A percentile compares a stretch with the other conserved stretches of the same genome.
These are phyloP conservation scores for Podospora sp. DNA, from an alignment of 495 filamentous ascomycete species.

Conservation along the genomic window DNA sequence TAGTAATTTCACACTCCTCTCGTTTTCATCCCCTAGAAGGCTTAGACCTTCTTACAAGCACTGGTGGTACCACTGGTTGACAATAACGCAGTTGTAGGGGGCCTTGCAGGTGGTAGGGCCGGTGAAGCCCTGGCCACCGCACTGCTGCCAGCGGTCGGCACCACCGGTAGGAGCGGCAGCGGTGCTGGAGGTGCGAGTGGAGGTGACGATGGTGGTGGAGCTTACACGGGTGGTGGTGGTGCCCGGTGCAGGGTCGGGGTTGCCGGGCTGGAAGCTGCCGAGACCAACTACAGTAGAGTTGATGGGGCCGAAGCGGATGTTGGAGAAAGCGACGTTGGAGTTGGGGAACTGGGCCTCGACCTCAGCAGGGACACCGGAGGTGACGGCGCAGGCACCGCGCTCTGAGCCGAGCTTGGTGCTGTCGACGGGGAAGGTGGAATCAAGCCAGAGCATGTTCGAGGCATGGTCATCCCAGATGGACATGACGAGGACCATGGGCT, in stretches of 20 bases:
- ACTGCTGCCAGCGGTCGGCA: slow-evolving; percentile 41
- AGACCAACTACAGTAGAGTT: slow-evolving; percentile 58
- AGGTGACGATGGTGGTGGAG: slow-evolving; percentile 19
- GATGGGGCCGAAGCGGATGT: slow-evolving; percentile 73
- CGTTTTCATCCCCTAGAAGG: background rate
- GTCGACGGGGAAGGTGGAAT: slow-evolving; percentile 68
- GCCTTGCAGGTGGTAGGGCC: slow-evolving; percentile 47
- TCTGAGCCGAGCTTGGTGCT: slow-evolving; percentile 57
- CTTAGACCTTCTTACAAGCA: slow-evolving; percentile 37
- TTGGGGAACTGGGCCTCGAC: slow-evolving; percentile 59
- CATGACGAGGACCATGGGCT: slow-evolving; percentile 72
- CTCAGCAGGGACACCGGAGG: slow-evolving; percentile 61
- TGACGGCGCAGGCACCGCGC: slow-evolving; percentile 68
- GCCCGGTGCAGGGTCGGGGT: slow-evolving; percentile 15
- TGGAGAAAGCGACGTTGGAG: slow-evolving; percentile 59
- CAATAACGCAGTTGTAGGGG: slow-evolving; percentile 34
- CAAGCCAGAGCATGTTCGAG: slow-evolving; percentile 80
- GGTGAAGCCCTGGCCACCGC: slow-evolving; percentile 50
- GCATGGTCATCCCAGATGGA: slow-evolving; percentile 75
- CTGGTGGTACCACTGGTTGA: slow-evolving; percentile 46
- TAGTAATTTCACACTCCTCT: slow-evolving; percentile 4
- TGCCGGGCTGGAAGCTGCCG: slow-evolving; percentile 15
- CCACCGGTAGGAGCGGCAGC: slow-evolving; percentile 22
- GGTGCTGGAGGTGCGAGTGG: slow-evolving; percentile 23
- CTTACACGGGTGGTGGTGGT: background rate